phyloP scores from a whole-genome alignment of 208 protist species.

The Angomonas deanei region DNA sequence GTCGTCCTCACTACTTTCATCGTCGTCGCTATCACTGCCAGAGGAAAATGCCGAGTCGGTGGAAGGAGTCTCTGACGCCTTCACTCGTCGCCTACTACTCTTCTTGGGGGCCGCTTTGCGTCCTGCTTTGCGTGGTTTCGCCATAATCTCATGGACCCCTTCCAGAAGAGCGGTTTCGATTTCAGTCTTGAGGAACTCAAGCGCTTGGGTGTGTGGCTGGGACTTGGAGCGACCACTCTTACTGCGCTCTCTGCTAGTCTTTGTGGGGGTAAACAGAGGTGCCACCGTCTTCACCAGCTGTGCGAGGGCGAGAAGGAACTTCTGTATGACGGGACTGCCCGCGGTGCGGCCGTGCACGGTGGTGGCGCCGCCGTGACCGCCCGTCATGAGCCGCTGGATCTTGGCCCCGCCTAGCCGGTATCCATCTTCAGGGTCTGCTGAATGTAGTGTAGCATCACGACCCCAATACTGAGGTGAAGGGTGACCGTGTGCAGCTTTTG shows the following conservation, averaged over 20 bases:
- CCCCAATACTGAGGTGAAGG: conserved; percentile 47
- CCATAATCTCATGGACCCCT: not conserved
- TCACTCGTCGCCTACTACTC: not conserved
- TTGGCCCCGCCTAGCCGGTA: conserved; percentile 34
- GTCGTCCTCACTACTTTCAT: not conserved
- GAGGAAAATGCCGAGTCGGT: not conserved
- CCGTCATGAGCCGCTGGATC: conserved; percentile 11
- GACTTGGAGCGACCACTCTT: not conserved
- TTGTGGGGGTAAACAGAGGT: too few relatives aligned
- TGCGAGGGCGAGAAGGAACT: not conserved
- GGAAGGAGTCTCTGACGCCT: not conserved
- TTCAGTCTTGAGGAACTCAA: conserved; percentile 13
- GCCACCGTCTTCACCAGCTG: not conserved
- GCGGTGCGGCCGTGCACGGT: not conserved
- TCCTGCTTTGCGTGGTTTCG: not conserved
- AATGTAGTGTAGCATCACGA: conserved; percentile 38
- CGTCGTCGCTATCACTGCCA: not conserved
- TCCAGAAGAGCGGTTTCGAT: conserved; percentile 9
- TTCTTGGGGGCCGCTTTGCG: not conserved
- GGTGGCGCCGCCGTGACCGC: conserved; percentile 2
- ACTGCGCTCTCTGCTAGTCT: too few relatives aligned
- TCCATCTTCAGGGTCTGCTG: conserved; percentile 25
- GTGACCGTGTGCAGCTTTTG: conserved; percentile 13
- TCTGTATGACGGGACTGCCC: not conserved
- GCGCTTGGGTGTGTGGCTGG: not conserved